phyloP scores from a whole-genome alignment of 2,329 filamentous ascomycete genomes.

The Phyllosticta paracitricarpa region DNA sequence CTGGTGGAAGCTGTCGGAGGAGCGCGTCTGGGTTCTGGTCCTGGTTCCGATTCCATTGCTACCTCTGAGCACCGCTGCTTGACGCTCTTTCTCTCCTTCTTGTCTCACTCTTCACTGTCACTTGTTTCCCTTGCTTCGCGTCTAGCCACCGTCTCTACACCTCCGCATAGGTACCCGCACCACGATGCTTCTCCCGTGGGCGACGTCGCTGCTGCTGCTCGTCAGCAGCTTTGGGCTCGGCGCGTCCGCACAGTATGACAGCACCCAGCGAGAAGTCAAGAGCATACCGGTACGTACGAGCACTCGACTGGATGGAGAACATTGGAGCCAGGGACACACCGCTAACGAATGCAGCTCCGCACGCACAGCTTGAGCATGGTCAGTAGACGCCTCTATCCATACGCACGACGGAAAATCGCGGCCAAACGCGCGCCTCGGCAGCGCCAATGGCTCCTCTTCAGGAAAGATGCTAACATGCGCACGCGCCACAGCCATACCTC shows the following conservation, averaged over 20 bases:
- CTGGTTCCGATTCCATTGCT: not conserved
- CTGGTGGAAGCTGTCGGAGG: not conserved
- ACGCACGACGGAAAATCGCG: not conserved
- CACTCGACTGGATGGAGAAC: not conserved
- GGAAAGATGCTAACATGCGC: too few relatives aligned
- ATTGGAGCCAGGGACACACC: not conserved
- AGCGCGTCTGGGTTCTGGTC: not conserved
- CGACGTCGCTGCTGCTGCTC: conserved; percentile 26
- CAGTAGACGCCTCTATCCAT: conserved; percentile 29
- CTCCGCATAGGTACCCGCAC: not conserved
- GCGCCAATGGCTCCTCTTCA: too few relatives aligned
- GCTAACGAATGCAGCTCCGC: conserved; percentile 51
- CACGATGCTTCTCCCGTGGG: conserved; percentile 27
- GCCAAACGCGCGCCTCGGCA: not conserved
- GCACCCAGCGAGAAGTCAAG: conserved; percentile 39
- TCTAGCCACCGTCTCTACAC: not conserved
- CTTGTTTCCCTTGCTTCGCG: not conserved
- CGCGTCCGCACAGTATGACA: conserved; percentile 25
- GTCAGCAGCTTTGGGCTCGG: conserved; percentile 25
- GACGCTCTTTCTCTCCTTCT: conserved; percentile 3
- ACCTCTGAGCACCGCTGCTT: conserved; percentile 3
- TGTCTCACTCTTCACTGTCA: not conserved
- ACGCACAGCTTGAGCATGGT: conserved; percentile 78
- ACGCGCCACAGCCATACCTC: conserved; percentile 64
- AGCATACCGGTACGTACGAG: conserved; percentile 56